Percentiles rank a stretch among this genome's conserved stretches.
These are phyloP conservation scores for Cucurbita maxima DNA, from an alignment of 306 rosid genomes.

Conservation along the genomic window DNA sequence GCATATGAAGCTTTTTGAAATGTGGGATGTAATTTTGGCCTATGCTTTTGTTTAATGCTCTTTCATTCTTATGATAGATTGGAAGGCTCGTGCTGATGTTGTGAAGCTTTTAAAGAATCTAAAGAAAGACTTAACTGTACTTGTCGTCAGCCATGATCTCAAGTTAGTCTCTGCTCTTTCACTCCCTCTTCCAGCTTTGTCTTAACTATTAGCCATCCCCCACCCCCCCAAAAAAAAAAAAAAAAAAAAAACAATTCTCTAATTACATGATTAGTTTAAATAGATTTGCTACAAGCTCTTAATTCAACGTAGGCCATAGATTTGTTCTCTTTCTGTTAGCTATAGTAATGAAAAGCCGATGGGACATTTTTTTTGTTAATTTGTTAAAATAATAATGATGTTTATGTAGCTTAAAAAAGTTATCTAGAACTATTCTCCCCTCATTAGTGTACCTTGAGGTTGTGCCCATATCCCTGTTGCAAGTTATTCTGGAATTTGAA, in stretches of 20 bases:
- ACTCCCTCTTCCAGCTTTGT: background rate
- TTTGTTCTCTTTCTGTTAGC: background rate
- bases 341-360: background rate
- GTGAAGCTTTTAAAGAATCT: slow-evolving; percentile 79
- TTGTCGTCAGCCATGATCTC: slow-evolving; percentile 85
- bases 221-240: too few species aligned
- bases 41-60: slow-evolving; percentile 3
- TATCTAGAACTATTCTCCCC: background rate
- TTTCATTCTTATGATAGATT: slow-evolving; percentile 34
- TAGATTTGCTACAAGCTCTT: background rate
- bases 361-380: background rate
- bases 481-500: background rate
- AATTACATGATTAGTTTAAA: background rate
- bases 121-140: slow-evolving; percentile 62
- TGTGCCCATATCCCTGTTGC: background rate
- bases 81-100: slow-evolving; percentile 86
- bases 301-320: background rate
- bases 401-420: background rate
- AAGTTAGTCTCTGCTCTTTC: slow-evolving; percentile 28
- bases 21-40: background rate
- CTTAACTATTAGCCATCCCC: background rate
- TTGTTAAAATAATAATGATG: background rate
- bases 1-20: background rate
- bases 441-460: background rate
- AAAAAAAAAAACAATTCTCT: background rate